Evolutionary conservation across 345 rosid species (phyloP).

Genomic region (Adansonia digitata): DNA sequence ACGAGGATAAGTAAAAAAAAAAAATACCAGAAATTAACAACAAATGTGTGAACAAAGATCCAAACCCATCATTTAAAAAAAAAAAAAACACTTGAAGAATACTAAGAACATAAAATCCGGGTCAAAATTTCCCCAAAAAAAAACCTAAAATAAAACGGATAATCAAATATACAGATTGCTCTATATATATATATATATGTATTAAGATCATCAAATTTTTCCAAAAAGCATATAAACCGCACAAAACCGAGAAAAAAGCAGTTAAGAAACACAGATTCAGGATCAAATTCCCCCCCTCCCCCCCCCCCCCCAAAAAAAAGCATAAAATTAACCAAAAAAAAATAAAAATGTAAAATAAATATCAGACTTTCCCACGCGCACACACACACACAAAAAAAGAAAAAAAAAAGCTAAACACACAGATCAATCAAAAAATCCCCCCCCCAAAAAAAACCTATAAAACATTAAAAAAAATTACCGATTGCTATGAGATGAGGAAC

Average conservation of each 20-base stretch:
- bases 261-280: neutral
- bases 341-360: neutral
- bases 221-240: neutral
- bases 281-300: neutral
- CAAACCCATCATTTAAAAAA: neutral
- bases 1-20: neutral
- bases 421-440: neutral
- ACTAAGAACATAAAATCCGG: neutral
- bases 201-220: neutral
- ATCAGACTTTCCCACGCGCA: neutral
- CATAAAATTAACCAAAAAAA: neutral
- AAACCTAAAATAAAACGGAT: neutral
- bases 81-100: neutral
- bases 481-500: slow-evolving; percentile 73
- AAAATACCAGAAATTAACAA: neutral
- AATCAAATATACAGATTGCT: neutral
- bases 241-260: neutral
- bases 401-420: neutral
- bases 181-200: too few relatives aligned
- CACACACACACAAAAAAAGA: too few relatives aligned
- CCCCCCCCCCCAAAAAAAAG: neutral
- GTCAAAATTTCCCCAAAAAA: neutral
- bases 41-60: neutral
- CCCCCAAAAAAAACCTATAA: neutral
- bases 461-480: slow-evolving; percentile 33